Conservation (phyloP, 2,329 filamentous ascomycete species). For the Pestalotiopsis sp. region DNA sequence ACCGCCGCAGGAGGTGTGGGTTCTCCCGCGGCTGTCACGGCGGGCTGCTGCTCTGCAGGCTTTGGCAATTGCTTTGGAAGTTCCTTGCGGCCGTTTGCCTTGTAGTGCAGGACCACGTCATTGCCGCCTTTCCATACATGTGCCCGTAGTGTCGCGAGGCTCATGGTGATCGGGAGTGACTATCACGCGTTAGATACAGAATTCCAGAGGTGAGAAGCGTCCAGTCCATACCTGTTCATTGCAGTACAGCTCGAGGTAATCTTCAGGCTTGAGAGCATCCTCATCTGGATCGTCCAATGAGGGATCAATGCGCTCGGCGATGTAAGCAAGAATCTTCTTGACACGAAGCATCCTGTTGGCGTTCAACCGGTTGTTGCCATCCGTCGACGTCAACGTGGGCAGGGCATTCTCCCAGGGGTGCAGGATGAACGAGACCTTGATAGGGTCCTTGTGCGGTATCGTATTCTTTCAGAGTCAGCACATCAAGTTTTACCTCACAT, state of each 20-base stretch:
- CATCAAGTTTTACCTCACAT: neutral
- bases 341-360: conserved; percentile 96
- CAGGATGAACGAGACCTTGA: conserved; percentile 93
- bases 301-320: conserved; percentile 87
- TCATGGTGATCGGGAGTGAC: conserved; percentile 80
- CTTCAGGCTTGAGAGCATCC: conserved; percentile 72
- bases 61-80: conserved; percentile 39
- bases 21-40: neutral
- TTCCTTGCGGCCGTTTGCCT: conserved; percentile 81
- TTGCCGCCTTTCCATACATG: conserved; percentile 95
- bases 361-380: conserved; percentile 88
- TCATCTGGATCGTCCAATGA: conserved; percentile 59
- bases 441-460: conserved; percentile 82
- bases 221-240: conserved; percentile 73
- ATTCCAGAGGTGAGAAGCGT: neutral
- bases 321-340: conserved; percentile 89
- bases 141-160: conserved; percentile 85
- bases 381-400: conserved; percentile 70
- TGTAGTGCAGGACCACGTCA: conserved; percentile 89
- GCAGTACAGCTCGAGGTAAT: conserved; percentile 94
- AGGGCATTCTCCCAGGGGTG: conserved; percentile 77
- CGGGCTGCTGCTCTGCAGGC: conserved; percentile 7
- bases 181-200: conserved; percentile 30
- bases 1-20: neutral
- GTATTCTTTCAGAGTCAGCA: conserved; percentile 58